phyloP scores from a whole-genome alignment of 2,329 filamentous ascomycete species.

The Apiospora hydei region DNA sequence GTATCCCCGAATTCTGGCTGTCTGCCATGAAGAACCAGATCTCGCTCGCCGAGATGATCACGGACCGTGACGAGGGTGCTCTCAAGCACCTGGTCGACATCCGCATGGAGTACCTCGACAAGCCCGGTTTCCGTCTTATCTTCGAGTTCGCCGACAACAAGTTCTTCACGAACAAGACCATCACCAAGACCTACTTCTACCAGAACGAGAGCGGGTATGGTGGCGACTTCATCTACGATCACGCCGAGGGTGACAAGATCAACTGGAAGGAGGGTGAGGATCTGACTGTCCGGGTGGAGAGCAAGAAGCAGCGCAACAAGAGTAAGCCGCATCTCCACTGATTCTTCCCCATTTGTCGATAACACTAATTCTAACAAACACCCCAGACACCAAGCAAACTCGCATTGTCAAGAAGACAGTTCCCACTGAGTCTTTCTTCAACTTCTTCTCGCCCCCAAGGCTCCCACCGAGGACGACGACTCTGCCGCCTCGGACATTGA shows the following conservation, averaged over 20 bases:
- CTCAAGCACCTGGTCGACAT: constrained; percentile 91
- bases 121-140: constrained; percentile 96
- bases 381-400: constrained; percentile 94
- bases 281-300: constrained; percentile 92
- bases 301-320: constrained; percentile 99
- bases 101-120: constrained; percentile 99
- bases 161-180: constrained; percentile 95
- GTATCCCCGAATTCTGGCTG: constrained; percentile 99
- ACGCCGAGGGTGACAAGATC: constrained; percentile 97
- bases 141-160: constrained; percentile 97
- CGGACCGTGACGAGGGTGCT: constrained; percentile 92
- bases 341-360: neutral
- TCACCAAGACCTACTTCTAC: constrained; percentile 99
- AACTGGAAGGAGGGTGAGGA: constrained; percentile 95
- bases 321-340: constrained; percentile 66
- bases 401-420: constrained; percentile 99
- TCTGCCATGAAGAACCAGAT: constrained; percentile 99
- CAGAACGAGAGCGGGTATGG: constrained; percentile 98
- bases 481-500: constrained; percentile 90
- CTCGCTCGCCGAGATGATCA: constrained; percentile 97
- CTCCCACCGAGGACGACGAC: constrained; percentile 73
- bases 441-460: constrained; percentile 98
- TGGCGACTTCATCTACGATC: constrained; percentile 99
- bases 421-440: constrained; percentile 97
- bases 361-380: constrained; percentile 27